Evolutionary conservation across 1,139 yeast species (phyloP).

Genomic region (Saccharomycopsis hybrid): DNA sequence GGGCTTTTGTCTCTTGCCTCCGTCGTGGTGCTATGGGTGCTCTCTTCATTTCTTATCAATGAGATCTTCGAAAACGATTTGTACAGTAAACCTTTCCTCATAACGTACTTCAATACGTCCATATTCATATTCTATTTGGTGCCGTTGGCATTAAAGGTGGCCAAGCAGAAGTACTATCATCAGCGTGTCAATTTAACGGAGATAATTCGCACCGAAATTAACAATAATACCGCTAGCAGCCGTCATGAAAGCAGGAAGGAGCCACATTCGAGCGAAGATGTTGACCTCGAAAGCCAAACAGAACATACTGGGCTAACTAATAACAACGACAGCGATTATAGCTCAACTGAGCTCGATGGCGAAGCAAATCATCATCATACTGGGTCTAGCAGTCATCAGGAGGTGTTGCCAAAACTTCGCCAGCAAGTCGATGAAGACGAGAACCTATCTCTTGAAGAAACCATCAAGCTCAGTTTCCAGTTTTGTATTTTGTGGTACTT

Average conservation of each 20-base stretch:
- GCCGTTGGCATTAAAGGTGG: slow-evolving; percentile 44
- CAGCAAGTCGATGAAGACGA: no score
- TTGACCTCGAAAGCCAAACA: slow-evolving; percentile 14
- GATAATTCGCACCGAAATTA: slow-evolving; percentile 18
- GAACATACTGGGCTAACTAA: slow-evolving; percentile 13
- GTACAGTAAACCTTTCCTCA: slow-evolving; percentile 87
- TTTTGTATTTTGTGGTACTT: slow-evolving; percentile 85
- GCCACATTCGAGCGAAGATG: no score
- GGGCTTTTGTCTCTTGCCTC: slow-evolving; percentile 68
- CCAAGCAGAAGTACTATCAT: slow-evolving; percentile 24
- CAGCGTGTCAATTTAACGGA: slow-evolving; percentile 24
- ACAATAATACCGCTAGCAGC: background rate
- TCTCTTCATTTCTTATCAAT: slow-evolving; percentile 75
- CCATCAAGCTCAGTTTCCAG: slow-evolving; percentile 62
- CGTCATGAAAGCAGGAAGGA: no score
- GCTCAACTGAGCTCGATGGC: no score
- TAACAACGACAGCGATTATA: slow-evolving; percentile 8
- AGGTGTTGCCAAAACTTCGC: no score
- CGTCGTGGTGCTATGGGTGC: slow-evolving; percentile 84
- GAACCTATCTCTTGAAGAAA: slow-evolving; percentile 35
- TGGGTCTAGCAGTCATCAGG: background rate
- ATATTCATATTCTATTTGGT: slow-evolving; percentile 72
- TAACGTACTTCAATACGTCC: slow-evolving; percentile 86
- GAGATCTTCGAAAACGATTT: slow-evolving; percentile 57
- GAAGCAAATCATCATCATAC: no score